Conservation (phyloP, 2,329 filamentous ascomycete species). For the Diaporthe citriasiana region DNA sequence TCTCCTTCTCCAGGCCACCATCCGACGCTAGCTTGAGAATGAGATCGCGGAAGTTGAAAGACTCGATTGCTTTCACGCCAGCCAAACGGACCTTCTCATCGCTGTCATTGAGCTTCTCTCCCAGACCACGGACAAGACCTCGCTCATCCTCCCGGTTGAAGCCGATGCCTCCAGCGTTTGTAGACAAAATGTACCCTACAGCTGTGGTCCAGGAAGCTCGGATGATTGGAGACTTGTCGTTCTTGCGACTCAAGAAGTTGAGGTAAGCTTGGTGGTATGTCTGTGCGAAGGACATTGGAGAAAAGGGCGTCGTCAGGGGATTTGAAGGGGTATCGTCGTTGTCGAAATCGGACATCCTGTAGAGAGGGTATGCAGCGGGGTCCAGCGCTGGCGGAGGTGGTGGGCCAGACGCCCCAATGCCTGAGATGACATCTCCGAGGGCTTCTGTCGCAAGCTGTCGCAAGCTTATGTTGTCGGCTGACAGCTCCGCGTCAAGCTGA, state of each 20-base stretch:
- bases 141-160: slow-evolving; percentile 86
- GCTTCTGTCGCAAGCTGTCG: slow-evolving; percentile 93
- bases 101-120: slow-evolving; percentile 85
- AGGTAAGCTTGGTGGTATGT: slow-evolving; percentile 84
- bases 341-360: slow-evolving; percentile 73
- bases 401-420: slow-evolving; percentile 91
- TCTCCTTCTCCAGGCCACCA: slow-evolving; percentile 81
- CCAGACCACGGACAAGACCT: slow-evolving; percentile 79
- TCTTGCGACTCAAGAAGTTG: slow-evolving; percentile 85
- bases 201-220: slow-evolving; percentile 89
- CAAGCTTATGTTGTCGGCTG: slow-evolving; percentile 88
- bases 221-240: slow-evolving; percentile 88
- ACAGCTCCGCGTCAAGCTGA: slow-evolving; percentile 91
- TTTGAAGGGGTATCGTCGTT: slow-evolving; percentile 65
- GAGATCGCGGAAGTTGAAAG: slow-evolving; percentile 85
- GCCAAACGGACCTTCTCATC: slow-evolving; percentile 94
- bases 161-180: slow-evolving; percentile 90
- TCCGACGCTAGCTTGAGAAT: slow-evolving; percentile 84
- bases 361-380: slow-evolving; percentile 86
- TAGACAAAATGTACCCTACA: slow-evolving; percentile 88
- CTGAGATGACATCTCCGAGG: slow-evolving; percentile 93
- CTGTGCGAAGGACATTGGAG: slow-evolving; percentile 90
- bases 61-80: slow-evolving; percentile 86
- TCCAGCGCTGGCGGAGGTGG: slow-evolving; percentile 81
- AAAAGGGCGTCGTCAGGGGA: slow-evolving; percentile 84